Evolutionary conservation across 2,329 filamentous ascomycete genomes (phyloP).

Genomic region (Neocatenulostroma microsporum): DNA sequence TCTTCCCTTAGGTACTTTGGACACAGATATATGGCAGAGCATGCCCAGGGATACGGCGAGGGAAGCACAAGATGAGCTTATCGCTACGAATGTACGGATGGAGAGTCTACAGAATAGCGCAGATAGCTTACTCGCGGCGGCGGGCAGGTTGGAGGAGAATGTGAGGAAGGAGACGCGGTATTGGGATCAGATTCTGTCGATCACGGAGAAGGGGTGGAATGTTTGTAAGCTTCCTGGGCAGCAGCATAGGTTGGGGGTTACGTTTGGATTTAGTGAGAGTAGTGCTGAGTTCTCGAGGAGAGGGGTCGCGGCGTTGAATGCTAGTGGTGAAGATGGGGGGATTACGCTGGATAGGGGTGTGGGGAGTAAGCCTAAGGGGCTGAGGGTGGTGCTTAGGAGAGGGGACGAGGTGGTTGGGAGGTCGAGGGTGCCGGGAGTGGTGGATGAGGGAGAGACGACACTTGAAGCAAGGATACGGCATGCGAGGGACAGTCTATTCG

Average conservation of each 20-base stretch:
- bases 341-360: slow-evolving; percentile 65
- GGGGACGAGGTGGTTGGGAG: slow-evolving; percentile 52
- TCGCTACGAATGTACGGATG: slow-evolving; percentile 65
- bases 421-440: slow-evolving; percentile 33
- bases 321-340: slow-evolving; percentile 64
- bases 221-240: slow-evolving; percentile 70
- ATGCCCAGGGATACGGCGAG: slow-evolving; percentile 49
- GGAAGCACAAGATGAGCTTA: slow-evolving; percentile 32
- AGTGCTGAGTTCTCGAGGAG: slow-evolving; percentile 54
- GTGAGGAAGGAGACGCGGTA: slow-evolving; percentile 74
- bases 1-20: slow-evolving; percentile 67
- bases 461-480: slow-evolving; percentile 64
- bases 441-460: slow-evolving; percentile 45
- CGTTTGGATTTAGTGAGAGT: slow-evolving; percentile 79
- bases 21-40: slow-evolving; percentile 53
- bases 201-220: slow-evolving; percentile 80
- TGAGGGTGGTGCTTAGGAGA: slow-evolving; percentile 61
- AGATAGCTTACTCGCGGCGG: slow-evolving; percentile 64
- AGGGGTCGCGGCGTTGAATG: slow-evolving; percentile 72
- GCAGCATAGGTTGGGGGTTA: slow-evolving; percentile 65
- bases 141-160: slow-evolving; percentile 65
- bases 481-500: slow-evolving; percentile 70
- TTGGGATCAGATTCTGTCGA: slow-evolving; percentile 76
- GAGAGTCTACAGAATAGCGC: slow-evolving; percentile 68
- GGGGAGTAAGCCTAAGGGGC: slow-evolving; percentile 47